Evolutionary conservation across 192 early-diverging fungal genomes (phyloP).

Genomic region (Ambispora gerdemannii): DNA sequence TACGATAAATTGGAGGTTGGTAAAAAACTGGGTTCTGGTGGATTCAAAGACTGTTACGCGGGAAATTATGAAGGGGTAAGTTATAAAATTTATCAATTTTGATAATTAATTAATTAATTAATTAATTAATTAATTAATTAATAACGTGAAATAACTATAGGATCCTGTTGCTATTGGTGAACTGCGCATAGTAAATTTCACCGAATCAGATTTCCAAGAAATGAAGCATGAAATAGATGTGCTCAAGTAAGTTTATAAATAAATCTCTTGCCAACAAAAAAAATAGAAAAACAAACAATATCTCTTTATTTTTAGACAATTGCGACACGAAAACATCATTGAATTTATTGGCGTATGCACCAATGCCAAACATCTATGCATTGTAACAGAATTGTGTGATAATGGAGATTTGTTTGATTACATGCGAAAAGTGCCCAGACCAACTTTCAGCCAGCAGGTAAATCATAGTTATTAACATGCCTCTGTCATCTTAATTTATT

Average conservation of each 20-base stretch:
- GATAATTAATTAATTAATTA: no score
- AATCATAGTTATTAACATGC: not conserved
- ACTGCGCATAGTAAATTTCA: slow-evolving; percentile 64
- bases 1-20: slow-evolving; percentile 59
- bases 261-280: no score
- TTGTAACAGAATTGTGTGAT: slow-evolving; percentile 72
- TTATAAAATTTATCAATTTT: not conserved
- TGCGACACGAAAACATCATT: slow-evolving; percentile 73
- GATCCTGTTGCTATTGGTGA: slow-evolving; percentile 71
- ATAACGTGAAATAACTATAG: no score
- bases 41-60: slow-evolving; percentile 75
- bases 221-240: slow-evolving; percentile 76
- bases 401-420: slow-evolving; percentile 74
- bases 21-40: slow-evolving; percentile 68
- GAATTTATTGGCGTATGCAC: slow-evolving; percentile 72
- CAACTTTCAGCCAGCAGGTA: slow-evolving; percentile 61
- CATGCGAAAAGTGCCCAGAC: slow-evolving; percentile 60
- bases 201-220: slow-evolving; percentile 63
- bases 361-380: slow-evolving; percentile 61
- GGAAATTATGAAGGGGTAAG: slow-evolving; percentile 61
- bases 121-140: no score
- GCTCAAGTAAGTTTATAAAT: slow-evolving; percentile 49
- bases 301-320: no score
- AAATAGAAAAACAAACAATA: no score
- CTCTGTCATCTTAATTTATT: no score